Evolutionary conservation across 768 basidiomycete genomes (phyloP).

Genomic region (Pleurotus tuber-regium): DNA sequence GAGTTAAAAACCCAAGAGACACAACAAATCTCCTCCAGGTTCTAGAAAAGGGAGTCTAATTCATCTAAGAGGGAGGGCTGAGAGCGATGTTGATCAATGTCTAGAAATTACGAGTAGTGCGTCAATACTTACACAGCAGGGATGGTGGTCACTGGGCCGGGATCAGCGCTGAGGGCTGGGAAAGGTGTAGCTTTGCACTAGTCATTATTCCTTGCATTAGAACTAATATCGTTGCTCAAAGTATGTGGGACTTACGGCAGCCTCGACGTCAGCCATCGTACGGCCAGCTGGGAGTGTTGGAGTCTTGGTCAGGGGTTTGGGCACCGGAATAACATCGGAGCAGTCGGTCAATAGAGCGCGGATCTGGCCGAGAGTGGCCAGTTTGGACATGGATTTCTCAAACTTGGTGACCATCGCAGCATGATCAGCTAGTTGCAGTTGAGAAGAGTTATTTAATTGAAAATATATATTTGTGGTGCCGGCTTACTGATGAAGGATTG

Average conservation of each 20-base stretch:
- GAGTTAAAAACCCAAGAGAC: too few relatives aligned
- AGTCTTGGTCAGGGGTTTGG: constrained; percentile 16
- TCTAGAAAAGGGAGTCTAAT: too few relatives aligned
- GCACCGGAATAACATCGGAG: constrained; percentile 17
- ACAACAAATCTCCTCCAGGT: too few relatives aligned
- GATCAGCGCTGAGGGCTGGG: constrained; percentile 9
- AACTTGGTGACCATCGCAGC: constrained; percentile 14
- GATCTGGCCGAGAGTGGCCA: constrained; percentile 17
- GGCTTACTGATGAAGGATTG: constrained; percentile 10
- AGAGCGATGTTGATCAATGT: too few relatives aligned
- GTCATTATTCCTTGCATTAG: too few relatives aligned
- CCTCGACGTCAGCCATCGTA: constrained; percentile 2
- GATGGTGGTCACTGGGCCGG: constrained; percentile 8
- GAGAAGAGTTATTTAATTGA: neutral
- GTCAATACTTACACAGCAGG: constrained; percentile 4
- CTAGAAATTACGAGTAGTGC: neutral
- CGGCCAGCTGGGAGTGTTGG: constrained; percentile 20
- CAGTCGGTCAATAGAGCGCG: constrained; percentile 14
- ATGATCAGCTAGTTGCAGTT: constrained; percentile 14
- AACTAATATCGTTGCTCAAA: too few relatives aligned
- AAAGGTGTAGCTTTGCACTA: constrained; percentile 9
- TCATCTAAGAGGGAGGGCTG: constrained; percentile 4
- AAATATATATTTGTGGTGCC: neutral
- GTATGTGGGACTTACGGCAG: constrained; percentile 9
- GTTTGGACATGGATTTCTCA: constrained; percentile 19